Evolutionary conservation across 179 eudicot species (phyloP).

Genomic region (Spergularia azorica): DNA sequence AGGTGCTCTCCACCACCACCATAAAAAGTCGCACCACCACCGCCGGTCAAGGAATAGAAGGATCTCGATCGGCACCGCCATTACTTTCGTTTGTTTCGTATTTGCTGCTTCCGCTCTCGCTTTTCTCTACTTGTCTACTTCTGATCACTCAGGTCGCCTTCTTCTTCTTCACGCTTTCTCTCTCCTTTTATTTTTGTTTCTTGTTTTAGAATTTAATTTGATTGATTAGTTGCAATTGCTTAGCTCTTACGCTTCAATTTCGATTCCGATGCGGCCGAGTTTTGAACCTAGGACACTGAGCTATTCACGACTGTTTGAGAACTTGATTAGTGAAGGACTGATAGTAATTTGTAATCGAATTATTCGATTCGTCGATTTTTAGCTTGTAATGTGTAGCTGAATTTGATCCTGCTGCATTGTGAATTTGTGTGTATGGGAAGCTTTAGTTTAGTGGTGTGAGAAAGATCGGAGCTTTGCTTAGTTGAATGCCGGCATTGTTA

Average conservation of each 20-base stretch:
- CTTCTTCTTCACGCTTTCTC: neutral
- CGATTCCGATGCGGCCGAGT: neutral
- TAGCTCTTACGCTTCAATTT: neutral
- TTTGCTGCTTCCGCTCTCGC: slow-evolving; percentile 50
- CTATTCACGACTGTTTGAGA: neutral
- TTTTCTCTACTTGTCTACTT: slow-evolving; percentile 36
- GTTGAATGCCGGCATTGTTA: neutral
- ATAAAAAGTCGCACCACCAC: slow-evolving; percentile 48
- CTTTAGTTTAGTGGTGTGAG: neutral
- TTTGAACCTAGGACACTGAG: neutral
- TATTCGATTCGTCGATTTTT: neutral
- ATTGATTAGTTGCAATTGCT: neutral
- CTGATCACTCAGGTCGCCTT: slow-evolving; percentile 20
- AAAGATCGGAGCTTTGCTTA: neutral
- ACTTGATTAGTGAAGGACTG: neutral
- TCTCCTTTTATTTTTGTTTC: neutral
- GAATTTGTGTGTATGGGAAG: neutral
- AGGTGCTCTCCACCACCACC: slow-evolving; percentile 23
- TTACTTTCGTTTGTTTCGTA: slow-evolving; percentile 44
- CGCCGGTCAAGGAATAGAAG: slow-evolving; percentile 41
- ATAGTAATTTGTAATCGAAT: too few species aligned
- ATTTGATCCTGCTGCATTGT: neutral
- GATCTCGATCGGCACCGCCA: slow-evolving; percentile 50
- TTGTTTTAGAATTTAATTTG: neutral
- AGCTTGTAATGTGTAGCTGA: neutral